A percentile compares a stretch with the other conserved stretches of the same genome.
phyloP scores from a whole-genome alignment of 441 rosid species.

The Populus hybrid region DNA sequence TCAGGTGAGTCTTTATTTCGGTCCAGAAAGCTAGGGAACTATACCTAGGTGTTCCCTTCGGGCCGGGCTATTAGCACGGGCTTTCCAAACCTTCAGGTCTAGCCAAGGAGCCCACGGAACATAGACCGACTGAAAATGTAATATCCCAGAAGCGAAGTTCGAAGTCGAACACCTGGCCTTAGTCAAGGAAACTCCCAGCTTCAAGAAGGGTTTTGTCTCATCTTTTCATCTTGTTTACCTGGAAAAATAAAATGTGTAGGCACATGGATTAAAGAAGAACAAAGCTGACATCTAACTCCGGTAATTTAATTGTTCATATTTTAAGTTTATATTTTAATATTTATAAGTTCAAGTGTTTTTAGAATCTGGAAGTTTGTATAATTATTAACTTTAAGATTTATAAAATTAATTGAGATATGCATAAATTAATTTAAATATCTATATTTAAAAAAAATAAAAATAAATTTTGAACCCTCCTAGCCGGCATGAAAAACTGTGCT shows the following conservation, averaged over 20 bases:
- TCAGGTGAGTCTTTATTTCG: neutral
- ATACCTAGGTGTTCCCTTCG: neutral
- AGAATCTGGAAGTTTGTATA: rapidly evolving
- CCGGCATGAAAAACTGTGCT: neutral
- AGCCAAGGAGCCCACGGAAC: neutral
- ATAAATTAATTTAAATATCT: rapidly evolving
- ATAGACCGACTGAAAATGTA: neutral
- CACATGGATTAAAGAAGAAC: neutral
- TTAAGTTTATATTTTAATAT: no score
- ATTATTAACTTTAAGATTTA: rapidly evolving
- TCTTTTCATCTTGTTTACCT: no score
- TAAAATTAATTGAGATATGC: rapidly evolving
- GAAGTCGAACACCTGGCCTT: neutral
- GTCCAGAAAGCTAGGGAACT: neutral
- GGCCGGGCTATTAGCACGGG: neutral
- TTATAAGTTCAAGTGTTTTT: no score
- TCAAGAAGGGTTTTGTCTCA: neutral
- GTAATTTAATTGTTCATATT: no score
- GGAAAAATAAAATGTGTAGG: neutral
- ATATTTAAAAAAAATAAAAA: no score
- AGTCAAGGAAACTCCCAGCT: neutral
- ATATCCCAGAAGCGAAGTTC: neutral
- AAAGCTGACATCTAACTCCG: no score
- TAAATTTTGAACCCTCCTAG: neutral
- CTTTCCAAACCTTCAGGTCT: neutral